Base-by-base conservation (phyloP, 176 grass and related monocot species). In the Zoysia pacifica region DNA sequence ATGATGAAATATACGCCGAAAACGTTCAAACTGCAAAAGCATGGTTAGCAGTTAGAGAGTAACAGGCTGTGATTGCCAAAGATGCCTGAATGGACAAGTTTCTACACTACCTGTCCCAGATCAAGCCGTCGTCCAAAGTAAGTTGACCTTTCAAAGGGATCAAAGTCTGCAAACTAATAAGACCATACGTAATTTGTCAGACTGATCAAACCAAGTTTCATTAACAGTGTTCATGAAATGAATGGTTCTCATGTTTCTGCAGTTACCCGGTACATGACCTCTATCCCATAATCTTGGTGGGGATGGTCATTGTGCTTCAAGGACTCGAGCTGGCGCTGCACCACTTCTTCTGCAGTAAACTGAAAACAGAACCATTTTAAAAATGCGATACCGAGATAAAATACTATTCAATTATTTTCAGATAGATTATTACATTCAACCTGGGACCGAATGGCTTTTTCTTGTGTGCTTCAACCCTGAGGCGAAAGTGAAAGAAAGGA, bases 81-180 rank as follows among this genome's bases (percentile, higher is more conserved):
- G 35, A 72, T 35, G 10, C 66, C 39, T 73, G 1, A 53, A 63
- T 10, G 44, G 72, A 62, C 56, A 35, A 5, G 37, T n/a, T 76
- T 73, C 65, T 79, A 15, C 35, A 77, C 46, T 47, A 93, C 90
- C 96, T 99, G 92, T 54, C 90, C 96, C 43, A 95, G 90, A 89
- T 95, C 96, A 89, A 91, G 89, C 45, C 91, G 89, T 18, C 90
- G 86, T 39, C 96, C 93, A 83, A 99, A 99, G 64, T 99, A 99
- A 74, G 86, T 81, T 40, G 96, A 99, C 73, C 96, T 88, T 91
- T 99, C 96, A 84, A 99, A 99, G 68, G 96, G 96, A 89, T 95
- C 93, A 84, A 99, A 99, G n/a, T 90, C 96, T 61, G 92, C 90
- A 86, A 99, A 99, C 96, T 99, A 71, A 72, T 62, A 85, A 81